Percentiles rank a stretch among this genome's conserved stretches.
phyloP scores from a whole-genome alignment of 805 yeast genomes.

The Candida coleopterorum region DNA sequence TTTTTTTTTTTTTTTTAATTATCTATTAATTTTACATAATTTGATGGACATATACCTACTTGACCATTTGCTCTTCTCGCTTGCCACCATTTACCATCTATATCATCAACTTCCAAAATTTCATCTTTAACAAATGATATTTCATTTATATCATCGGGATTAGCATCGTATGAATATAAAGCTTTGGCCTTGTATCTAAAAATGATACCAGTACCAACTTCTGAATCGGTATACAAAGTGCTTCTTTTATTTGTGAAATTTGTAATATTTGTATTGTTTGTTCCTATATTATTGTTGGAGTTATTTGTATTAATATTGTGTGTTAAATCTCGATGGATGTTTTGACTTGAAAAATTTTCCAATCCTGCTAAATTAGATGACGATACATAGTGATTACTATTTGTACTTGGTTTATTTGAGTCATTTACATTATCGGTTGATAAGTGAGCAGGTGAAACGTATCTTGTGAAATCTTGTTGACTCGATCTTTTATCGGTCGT shows the following conservation, averaged over 20 bases:
- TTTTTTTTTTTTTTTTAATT: not conserved
- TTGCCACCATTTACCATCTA: slow-evolving; percentile 98
- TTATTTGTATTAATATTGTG: slow-evolving; percentile 12
- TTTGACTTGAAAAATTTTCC: slow-evolving; percentile 46
- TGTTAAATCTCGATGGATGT: slow-evolving; percentile 30
- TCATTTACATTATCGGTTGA: not conserved
- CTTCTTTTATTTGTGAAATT: slow-evolving; percentile 18
- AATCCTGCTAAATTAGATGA: slow-evolving; percentile 58
- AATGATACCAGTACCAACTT: slow-evolving; percentile 26
- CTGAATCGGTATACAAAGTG: slow-evolving; percentile 16
- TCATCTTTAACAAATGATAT: slow-evolving; percentile 88
- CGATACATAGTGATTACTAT: slow-evolving; percentile 32
- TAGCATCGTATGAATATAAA: slow-evolving; percentile 80
- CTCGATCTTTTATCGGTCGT: not conserved
- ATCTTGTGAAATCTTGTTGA: slow-evolving; percentile 19
- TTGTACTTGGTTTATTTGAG: slow-evolving; percentile 20
- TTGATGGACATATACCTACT: slow-evolving; percentile 94
- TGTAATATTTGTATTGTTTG: slow-evolving; percentile 7
- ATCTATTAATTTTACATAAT: slow-evolving; percentile 75
- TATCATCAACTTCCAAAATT: slow-evolving; percentile 84
- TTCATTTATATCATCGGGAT: slow-evolving; percentile 90
- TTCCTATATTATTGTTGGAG: not conserved
- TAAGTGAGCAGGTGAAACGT: slow-evolving; percentile 19
- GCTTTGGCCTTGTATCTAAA: slow-evolving; percentile 87
- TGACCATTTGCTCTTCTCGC: slow-evolving; percentile 87